These are phyloP conservation scores for Crithidia acanthocephali DNA, from an alignment of 208 protist species.

Conservation along the genomic window DNA sequence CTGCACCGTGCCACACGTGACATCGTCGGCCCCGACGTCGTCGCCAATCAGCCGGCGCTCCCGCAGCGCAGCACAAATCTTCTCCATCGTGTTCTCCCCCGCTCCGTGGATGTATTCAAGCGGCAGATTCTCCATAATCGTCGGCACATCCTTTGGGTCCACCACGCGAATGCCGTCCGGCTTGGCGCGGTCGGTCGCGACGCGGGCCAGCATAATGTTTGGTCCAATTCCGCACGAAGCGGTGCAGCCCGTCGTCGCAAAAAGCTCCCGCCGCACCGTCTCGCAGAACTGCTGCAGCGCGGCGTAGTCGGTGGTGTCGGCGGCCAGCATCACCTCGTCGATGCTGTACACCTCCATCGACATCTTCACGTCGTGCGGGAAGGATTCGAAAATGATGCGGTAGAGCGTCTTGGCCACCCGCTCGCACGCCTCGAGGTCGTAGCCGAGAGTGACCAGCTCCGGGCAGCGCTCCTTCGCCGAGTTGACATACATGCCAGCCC, in stretches of 20 bases:
- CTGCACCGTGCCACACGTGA: conserved; percentile 77
- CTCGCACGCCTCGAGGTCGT: conserved; percentile 89
- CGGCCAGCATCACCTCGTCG: conserved; percentile 89
- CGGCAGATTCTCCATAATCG: conserved; percentile 50
- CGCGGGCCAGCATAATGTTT: conserved; percentile 85
- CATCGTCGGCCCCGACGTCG: conserved; percentile 2
- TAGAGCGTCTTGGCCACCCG: conserved; percentile 70
- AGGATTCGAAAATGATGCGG: conserved; percentile 73
- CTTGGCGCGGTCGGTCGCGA: conserved; percentile 77
- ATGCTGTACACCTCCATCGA: conserved; percentile 89
- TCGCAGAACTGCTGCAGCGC: conserved; percentile 54
- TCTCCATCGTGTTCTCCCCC: conserved; percentile 60
- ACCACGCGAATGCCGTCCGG: conserved; percentile 71
- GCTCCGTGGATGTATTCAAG: conserved; percentile 76
- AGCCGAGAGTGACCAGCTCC: conserved; percentile 85
- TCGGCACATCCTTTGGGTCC: conserved; percentile 43
- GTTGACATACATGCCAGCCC: conserved; percentile 93
- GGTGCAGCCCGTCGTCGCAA: conserved; percentile 65
- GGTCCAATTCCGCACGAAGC: conserved; percentile 86
- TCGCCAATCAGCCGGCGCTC: conserved; percentile 26
- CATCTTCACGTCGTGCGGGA: conserved; percentile 53
- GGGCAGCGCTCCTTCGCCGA: conserved; percentile 85
- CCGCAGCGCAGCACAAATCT: conserved; percentile 49
- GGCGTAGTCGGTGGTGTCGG: conserved; percentile 67
- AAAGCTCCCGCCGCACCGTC: conserved; percentile 59